Conservation (phyloP, 129 eudicot genomes). For the Lactuca saligna region DNA sequence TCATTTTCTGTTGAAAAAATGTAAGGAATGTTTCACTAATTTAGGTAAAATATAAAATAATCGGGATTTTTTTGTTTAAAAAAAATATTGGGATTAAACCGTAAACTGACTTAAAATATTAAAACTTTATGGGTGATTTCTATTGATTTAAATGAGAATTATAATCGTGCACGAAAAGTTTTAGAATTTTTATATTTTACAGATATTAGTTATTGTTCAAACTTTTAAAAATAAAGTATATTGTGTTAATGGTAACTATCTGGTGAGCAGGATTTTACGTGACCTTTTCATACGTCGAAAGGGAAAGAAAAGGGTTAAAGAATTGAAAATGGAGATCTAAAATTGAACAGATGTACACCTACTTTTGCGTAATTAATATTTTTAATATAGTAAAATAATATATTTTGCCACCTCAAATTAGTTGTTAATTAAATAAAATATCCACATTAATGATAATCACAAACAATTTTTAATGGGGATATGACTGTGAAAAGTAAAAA, state of each 20-base stretch:
- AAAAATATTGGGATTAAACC: too few relatives aligned
- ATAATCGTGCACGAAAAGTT: not conserved
- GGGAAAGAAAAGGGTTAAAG: conserved; percentile 27
- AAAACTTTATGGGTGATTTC: too few relatives aligned
- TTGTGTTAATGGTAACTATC: conserved; percentile 28
- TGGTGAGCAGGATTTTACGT: conserved; percentile 23
- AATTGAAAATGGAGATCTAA: conserved; percentile 23
- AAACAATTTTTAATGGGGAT: conserved; percentile 14
- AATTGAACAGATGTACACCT: conserved; percentile 27
- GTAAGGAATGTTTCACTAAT: too few relatives aligned
- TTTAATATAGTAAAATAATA: conserved; percentile 1
- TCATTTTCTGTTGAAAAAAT: too few relatives aligned
- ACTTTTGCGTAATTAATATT: conserved; percentile 19
- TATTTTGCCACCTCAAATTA: conserved; percentile 32
- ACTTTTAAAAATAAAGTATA: not conserved
- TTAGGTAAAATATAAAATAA: too few relatives aligned
- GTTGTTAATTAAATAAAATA: conserved; percentile 34
- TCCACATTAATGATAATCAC: conserved; percentile 34
- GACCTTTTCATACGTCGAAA: conserved; percentile 31
- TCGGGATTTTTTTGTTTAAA: too few relatives aligned
- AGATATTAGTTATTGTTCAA: not conserved
- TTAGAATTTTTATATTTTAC: too few relatives aligned
- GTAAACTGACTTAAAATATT: too few relatives aligned
- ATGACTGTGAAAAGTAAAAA: conserved; percentile 35
- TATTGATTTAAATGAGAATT: too few relatives aligned